Evolutionary conservation across 1,284 basidiomycete genomes (phyloP), one percentile per base, ranked within the genome.

Genomic region (Pyrrhoderma lamaoense): DNA sequence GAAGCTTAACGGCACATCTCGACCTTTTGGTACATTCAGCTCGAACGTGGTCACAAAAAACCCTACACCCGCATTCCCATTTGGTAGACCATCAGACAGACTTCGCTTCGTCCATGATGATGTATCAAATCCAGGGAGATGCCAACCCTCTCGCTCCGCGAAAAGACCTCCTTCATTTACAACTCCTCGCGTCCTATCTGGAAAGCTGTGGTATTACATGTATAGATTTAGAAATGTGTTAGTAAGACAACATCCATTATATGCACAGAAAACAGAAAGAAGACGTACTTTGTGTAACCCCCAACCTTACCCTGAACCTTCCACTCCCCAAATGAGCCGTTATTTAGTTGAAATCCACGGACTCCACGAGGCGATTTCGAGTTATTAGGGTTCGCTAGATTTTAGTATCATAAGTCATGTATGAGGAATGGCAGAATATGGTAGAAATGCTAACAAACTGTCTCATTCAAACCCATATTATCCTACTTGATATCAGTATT

Each of bases 91-190:
- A 18, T 67, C 60, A 1, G 73, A 68, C 8, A 85, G 67, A 14
- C 76, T 68, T 44, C 82, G 74, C 9, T 60, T 53, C 3, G 60
- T 60, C 88, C 88, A 91, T 7, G 63, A 61, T 1, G 77, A 76
- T 2, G 76, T 79, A 51, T 85, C 71, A 63, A 81, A 89, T 8
- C 77, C 79, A 1, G 88, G 89, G 2, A 91, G 74, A 64, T 91
- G 88, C 87, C 88, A 91, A 11, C 89, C 88, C 54, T 73, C 59
- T 35, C 89, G 79, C 62, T 92, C 89, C 22, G 80, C 85, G 52
- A 79, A 85, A 7, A 89, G 71, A 3, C 89, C 89, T 13, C 89
- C 89, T 66, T 90, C 88, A 57, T 91, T 91, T 45, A 88, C 69
- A 13, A 87, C 60, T 42, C 81, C 80, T 34, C 87, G 75, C 8